Evolutionary conservation across 768 basidiomycete genomes (phyloP), one percentile per base, ranked within the genome.

Genomic region (Phlebiopsis flavidoalba): DNA sequence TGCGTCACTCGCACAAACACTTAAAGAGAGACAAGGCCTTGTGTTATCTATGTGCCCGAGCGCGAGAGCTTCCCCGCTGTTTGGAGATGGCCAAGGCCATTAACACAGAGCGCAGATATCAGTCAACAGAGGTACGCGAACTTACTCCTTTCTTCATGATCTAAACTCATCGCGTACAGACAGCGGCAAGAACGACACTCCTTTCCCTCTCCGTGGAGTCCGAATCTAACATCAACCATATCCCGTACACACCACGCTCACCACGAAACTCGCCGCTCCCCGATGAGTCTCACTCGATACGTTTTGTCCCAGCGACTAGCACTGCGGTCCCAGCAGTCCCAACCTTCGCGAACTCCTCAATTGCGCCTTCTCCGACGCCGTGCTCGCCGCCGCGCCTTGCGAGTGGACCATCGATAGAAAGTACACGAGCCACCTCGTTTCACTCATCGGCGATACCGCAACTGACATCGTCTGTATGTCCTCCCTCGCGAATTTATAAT

Each of bases 111-210:
- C 85, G 51, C 73, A 76, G 49, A 57, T 85, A 8, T 66, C 79
- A 14, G 84, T 83, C 47, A 86, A 86, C 63, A 76, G 77, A 62
- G 83, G 83, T 82, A 71, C 50, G 78, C 60, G 49, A 17, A 5
- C 22, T 37, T 7, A n/a, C n/a, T 33, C 7, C 15, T 21, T 36
- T 50, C 21, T 22, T 26, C 53, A 22, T 8, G n/a, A 10, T 7
- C 15, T 19, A 12, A 31, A 14, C 37, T 40, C 8, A 40, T 14
- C 37, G 14, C 37, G 7, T 19, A 8, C 56, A 79, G 78, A 76
- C 12, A 48, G 64, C 5, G 78, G 79, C 49, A 80, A 80, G 74
- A 77, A 70, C 64, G 64, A 73, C 65, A 31, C 19, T 12, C 22
- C 46, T 19, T 12, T 5, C 11, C 50, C 50, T 22, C 50, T 12